Percentiles rank a stretch among this genome's conserved stretches.
phyloP scores from a whole-genome alignment of 305 asterid genomes.

The Fraxinus greggii region DNA sequence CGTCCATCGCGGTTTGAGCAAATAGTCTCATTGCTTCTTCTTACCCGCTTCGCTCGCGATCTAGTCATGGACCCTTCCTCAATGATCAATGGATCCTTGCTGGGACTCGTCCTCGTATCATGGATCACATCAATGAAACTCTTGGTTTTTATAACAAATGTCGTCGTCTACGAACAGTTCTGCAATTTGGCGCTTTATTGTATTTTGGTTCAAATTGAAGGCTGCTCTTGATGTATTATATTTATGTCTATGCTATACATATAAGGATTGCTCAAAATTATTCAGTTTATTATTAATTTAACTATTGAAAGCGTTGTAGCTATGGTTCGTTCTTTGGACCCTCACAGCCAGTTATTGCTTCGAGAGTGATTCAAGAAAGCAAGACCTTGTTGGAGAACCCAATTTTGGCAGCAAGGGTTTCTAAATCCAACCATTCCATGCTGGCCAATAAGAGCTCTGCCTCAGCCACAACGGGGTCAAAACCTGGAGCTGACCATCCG shows the following conservation, averaged over 20 bases:
- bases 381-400: constrained; percentile 84
- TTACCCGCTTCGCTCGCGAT: too few species aligned
- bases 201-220: background rate
- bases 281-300: constrained; percentile 7
- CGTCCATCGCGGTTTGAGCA: too few species aligned
- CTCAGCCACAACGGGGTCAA: constrained; percentile 44
- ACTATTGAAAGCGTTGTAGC: constrained; percentile 44
- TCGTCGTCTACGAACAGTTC: background rate
- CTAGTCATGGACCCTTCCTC: background rate
- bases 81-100: too few species aligned
- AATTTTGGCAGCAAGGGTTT: constrained; percentile 57
- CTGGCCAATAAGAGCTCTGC: constrained; percentile 53
- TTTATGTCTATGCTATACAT: background rate
- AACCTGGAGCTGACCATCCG: constrained; percentile 37
- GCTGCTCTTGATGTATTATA: background rate
- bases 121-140: background rate
- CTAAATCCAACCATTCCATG: constrained; percentile 36
- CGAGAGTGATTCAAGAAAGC: constrained; percentile 95
- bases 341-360: constrained; percentile 86
- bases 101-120: too few species aligned
- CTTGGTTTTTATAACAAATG: background rate
- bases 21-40: too few species aligned
- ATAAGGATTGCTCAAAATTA: background rate
- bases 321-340: constrained; percentile 97
- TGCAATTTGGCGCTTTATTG: background rate